A percentile compares a stretch with the other conserved stretches of the same genome.
Conservation (phyloP, 805 yeast species). For the Tetrapisispora taiwanensis region DNA sequence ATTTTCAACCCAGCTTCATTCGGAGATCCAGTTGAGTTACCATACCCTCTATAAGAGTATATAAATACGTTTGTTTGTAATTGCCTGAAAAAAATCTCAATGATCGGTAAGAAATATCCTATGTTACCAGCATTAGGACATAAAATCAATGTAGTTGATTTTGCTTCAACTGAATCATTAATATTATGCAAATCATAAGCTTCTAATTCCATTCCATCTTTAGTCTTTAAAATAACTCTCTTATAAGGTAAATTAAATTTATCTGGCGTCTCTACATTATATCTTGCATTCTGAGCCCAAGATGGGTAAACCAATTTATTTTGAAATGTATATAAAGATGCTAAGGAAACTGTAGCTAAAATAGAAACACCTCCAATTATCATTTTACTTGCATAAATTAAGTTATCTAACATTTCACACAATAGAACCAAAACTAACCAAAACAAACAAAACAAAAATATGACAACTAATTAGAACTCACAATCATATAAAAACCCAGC, state of each 20-base stretch:
- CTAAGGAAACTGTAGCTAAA: constrained; percentile 35
- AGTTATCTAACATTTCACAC: constrained; percentile 2
- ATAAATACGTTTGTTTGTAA: constrained; percentile 69
- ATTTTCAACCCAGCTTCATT: constrained; percentile 68
- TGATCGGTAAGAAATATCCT: constrained; percentile 80
- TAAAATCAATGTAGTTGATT: constrained; percentile 61
- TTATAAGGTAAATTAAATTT: constrained; percentile 57
- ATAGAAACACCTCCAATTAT: constrained; percentile 34
- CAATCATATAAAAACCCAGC: too few species aligned
- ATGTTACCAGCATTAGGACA: constrained; percentile 96
- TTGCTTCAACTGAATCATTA: constrained; percentile 27
- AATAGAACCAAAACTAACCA: too few species aligned
- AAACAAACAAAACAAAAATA: too few species aligned
- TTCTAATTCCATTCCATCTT: constrained; percentile 60
- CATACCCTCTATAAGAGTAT: constrained; percentile 87
- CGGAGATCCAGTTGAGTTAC: constrained; percentile 65
- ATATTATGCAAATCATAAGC: constrained; percentile 37
- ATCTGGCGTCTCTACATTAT: constrained; percentile 65
- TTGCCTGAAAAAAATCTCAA: constrained; percentile 48
- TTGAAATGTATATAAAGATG: constrained; percentile 56
- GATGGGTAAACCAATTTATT: constrained; percentile 69
- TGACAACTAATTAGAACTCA: too few species aligned
- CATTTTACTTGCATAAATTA: constrained; percentile 26
- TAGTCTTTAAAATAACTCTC: constrained; percentile 47
- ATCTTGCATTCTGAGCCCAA: constrained; percentile 61